Conservation (phyloP, 1,284 basidiomycete genomes). For the Calocybe gambosa region DNA sequence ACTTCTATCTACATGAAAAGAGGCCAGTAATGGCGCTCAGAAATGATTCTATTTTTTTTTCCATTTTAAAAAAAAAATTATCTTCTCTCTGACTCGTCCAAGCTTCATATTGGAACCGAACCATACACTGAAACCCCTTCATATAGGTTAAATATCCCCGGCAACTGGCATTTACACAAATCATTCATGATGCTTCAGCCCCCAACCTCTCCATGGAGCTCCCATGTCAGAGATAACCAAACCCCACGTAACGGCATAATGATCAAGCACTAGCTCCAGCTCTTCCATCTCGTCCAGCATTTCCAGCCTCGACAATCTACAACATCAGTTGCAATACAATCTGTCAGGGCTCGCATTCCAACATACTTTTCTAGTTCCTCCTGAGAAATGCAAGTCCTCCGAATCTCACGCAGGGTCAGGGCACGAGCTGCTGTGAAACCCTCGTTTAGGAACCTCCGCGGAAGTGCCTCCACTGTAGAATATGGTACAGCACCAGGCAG, state of each 20-base stretch:
- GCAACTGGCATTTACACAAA: neutral
- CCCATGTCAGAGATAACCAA: slow-evolving; percentile 19
- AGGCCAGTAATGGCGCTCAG: slow-evolving; percentile 13
- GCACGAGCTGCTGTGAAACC: slow-evolving; percentile 54
- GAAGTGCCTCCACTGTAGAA: slow-evolving; percentile 50
- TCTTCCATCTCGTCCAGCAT: slow-evolving; percentile 91
- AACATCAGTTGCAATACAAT: neutral
- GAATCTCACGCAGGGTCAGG: slow-evolving; percentile 63
- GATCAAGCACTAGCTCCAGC: slow-evolving; percentile 77
- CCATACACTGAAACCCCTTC: slow-evolving; percentile 5
- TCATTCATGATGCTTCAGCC: slow-evolving; percentile 20
- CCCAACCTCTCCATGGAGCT: slow-evolving; percentile 34
- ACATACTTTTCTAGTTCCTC: slow-evolving; percentile 62
- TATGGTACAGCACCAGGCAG: slow-evolving; percentile 72
- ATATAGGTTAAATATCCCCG: neutral
- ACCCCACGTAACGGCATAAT: slow-evolving; percentile 87
- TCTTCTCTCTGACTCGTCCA: slow-evolving; percentile 8
- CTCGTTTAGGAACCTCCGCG: slow-evolving; percentile 52
- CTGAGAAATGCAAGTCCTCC: slow-evolving; percentile 44
- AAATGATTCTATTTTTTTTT: slow-evolving; percentile 18
- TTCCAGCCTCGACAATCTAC: slow-evolving; percentile 72
- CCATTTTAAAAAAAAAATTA: too few species aligned
- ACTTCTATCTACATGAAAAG: slow-evolving; percentile 2
- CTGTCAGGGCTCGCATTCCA: neutral
- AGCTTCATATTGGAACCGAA: slow-evolving; percentile 1